Conservation (phyloP, 140 eudicot species). For the Artemisia princeps region DNA sequence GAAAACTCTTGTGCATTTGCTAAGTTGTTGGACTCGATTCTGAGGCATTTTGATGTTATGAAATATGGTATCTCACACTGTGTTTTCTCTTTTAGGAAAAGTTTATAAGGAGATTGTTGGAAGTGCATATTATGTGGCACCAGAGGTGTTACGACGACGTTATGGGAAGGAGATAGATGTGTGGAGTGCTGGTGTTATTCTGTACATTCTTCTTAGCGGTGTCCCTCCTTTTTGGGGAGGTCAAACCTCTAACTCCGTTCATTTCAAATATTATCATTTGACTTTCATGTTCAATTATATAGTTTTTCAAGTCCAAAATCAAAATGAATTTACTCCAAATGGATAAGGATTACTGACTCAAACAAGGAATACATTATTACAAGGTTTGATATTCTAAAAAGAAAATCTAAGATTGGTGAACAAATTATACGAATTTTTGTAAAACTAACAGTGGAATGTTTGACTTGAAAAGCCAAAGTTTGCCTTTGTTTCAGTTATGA, state of each 20-base stretch:
- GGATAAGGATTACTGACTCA: not conserved
- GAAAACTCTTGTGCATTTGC: too few relatives aligned
- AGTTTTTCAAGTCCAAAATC: not conserved
- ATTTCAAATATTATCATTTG: not conserved
- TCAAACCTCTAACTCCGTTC: constrained; percentile 12
- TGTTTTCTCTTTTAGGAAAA: constrained; percentile 35
- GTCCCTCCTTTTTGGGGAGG: constrained; percentile 85
- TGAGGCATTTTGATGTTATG: not conserved
- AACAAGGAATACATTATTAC: not conserved
- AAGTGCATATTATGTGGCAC: constrained; percentile 77
- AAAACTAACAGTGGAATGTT: not conserved
- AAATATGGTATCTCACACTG: not conserved
- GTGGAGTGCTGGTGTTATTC: constrained; percentile 77
- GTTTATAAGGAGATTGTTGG: constrained; percentile 55
- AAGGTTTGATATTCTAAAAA: not conserved
- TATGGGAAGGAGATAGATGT: constrained; percentile 76
- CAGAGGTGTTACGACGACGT: constrained; percentile 57
- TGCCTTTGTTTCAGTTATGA: not conserved
- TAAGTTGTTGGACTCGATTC: too few relatives aligned
- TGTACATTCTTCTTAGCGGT: constrained; percentile 69
- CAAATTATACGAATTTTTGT: not conserved
- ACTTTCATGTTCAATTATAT: not conserved
- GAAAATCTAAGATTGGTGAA: not conserved
- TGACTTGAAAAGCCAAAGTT: constrained; percentile 11
- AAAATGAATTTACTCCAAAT: not conserved